Evolutionary conservation across 2,329 filamentous ascomycete genomes (phyloP).

Genomic region (Pseudocercospora eumusae): DNA sequence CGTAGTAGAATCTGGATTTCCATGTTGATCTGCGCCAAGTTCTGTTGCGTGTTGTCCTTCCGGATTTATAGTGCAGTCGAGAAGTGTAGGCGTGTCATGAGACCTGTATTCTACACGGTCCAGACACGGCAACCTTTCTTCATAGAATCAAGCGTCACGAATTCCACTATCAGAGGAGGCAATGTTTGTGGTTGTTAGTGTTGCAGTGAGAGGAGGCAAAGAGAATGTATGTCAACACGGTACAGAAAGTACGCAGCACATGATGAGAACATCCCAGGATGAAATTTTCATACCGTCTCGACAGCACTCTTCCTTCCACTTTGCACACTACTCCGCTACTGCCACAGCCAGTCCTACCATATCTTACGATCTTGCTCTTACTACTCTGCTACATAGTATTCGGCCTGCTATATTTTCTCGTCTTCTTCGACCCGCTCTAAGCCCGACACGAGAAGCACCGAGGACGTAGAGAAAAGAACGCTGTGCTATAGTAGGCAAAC

Average conservation of each 20-base stretch:
- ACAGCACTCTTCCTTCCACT: too few relatives aligned
- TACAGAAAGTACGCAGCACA: neutral
- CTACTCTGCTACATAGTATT: neutral
- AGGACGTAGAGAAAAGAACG: neutral
- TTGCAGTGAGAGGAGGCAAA: too few relatives aligned
- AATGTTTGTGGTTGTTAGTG: too few relatives aligned
- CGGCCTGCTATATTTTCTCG: neutral
- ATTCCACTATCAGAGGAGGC: neutral
- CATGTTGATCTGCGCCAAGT: neutral
- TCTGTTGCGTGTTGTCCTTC: neutral
- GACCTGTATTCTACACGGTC: too few relatives aligned
- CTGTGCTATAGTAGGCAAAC: neutral
- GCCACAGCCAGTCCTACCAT: neutral
- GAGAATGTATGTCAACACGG: neutral
- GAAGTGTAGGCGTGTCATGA: too few relatives aligned
- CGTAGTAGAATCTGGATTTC: constrained; percentile 17
- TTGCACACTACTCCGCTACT: neutral
- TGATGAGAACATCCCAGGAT: neutral
- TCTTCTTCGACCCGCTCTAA: neutral
- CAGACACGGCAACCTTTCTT: neutral
- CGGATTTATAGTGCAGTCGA: neutral
- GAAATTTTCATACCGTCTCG: neutral
- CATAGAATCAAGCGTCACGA: neutral
- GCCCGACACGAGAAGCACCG: constrained; percentile 1
- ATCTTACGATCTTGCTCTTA: neutral